These are phyloP conservation scores for Logfia minima DNA, from an alignment of 129 eudicot genomes.

Conservation along the genomic window DNA sequence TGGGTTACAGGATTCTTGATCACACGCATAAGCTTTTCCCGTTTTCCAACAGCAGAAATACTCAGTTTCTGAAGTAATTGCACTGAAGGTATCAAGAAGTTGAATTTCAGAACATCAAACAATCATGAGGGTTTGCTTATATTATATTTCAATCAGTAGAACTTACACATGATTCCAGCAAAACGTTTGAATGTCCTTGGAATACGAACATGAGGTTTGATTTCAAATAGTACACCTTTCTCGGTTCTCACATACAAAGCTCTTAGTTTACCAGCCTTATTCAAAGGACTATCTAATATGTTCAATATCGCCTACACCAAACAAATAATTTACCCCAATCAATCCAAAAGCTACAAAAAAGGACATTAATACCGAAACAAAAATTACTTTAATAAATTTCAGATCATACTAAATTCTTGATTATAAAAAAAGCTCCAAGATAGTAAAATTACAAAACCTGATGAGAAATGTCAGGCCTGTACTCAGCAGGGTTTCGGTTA, in stretches of 20 bases:
- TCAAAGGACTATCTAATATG: constrained; percentile 86
- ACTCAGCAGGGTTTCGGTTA: constrained; percentile 73
- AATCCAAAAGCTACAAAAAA: constrained; percentile 5
- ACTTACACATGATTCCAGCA: constrained; percentile 93
- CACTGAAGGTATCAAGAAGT: constrained; percentile 51
- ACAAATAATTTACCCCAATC: not conserved
- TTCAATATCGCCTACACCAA: constrained; percentile 68
- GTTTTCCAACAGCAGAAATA: constrained; percentile 78
- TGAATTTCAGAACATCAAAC: not conserved
- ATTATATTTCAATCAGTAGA: not conserved
- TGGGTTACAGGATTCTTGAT: constrained; percentile 93
- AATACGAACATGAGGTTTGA: constrained; percentile 91
- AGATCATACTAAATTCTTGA: not conserved
- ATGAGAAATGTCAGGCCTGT: constrained; percentile 96
- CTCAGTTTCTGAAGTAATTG: constrained; percentile 87
- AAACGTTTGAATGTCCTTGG: constrained; percentile 92
- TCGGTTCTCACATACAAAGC: constrained; percentile 91
- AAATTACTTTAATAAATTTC: not conserved
- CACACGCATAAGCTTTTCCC: constrained; percentile 81
- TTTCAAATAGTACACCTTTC: constrained; percentile 82
- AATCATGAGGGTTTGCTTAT: not conserved
- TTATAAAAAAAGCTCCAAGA: not conserved
- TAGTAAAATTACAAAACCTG: constrained; percentile 55
- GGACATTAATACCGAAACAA: no score
- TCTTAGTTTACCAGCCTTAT: constrained; percentile 78